phyloP scores from a whole-genome alignment of 1,139 yeast genomes.

The Pichia sp. region DNA sequence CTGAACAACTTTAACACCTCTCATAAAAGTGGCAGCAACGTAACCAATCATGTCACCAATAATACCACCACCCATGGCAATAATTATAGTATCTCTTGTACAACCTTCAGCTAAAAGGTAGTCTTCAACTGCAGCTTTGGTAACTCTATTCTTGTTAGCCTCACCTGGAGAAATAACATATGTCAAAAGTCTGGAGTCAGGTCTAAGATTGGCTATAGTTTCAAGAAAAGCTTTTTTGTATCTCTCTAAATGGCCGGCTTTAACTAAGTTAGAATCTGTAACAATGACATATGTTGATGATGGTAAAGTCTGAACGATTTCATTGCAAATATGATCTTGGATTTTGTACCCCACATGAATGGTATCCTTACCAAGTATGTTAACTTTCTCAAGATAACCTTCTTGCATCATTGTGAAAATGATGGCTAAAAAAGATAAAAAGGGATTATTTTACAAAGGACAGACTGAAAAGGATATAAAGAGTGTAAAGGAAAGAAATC shows the following conservation, averaged over 20 bases:
- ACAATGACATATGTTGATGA: slow-evolving; percentile 90
- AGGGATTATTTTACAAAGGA: background rate
- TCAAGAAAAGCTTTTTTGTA: slow-evolving; percentile 33
- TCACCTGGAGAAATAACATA: slow-evolving; percentile 91
- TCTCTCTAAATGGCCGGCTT: slow-evolving; percentile 50
- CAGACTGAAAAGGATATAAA: too few species aligned
- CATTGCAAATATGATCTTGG: slow-evolving; percentile 65
- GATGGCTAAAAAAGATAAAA: background rate
- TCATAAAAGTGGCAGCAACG: slow-evolving; percentile 98
- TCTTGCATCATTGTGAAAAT: slow-evolving; percentile 8
- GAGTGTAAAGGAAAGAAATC: too few species aligned
- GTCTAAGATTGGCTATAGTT: slow-evolving; percentile 28
- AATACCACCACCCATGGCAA: slow-evolving; percentile 98
- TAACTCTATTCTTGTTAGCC: slow-evolving; percentile 75
- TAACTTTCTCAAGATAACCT: slow-evolving; percentile 39
- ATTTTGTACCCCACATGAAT: slow-evolving; percentile 90
- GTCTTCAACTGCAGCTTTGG: slow-evolving; percentile 93
- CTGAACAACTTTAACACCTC: slow-evolving; percentile 93
- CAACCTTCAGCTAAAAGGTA: slow-evolving; percentile 79
- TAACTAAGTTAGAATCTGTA: slow-evolving; percentile 76
- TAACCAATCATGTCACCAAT: slow-evolving; percentile 99
- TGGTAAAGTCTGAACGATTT: slow-evolving; percentile 52
- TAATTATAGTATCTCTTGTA: slow-evolving; percentile 88
- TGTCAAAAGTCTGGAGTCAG: slow-evolving; percentile 54
- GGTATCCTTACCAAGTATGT: slow-evolving; percentile 72